A percentile compares a stretch with the other conserved stretches of the same genome.
phyloP scores from a whole-genome alignment of 2,329 filamentous ascomycete species.

The Cercospora brassicicola region DNA sequence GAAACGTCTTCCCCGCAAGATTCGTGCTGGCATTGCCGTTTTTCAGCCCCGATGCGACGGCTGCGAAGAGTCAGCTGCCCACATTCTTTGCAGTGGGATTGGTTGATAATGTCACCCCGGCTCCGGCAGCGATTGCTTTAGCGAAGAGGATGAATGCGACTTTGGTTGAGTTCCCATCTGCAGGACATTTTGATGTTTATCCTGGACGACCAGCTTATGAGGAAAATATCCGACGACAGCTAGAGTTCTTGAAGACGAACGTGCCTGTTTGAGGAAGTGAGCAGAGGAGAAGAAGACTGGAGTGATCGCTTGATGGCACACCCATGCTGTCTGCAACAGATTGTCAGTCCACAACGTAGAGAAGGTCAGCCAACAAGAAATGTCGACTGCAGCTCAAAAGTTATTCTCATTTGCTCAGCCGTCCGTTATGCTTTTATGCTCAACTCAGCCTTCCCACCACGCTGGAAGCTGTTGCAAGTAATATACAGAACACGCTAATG shows the following conservation, averaged over 20 bases:
- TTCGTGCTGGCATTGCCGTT: background rate
- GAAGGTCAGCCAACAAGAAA: background rate
- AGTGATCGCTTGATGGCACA: background rate
- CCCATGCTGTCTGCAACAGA: background rate
- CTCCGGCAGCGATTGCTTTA: background rate
- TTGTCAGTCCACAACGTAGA: background rate
- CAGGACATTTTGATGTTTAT: background rate
- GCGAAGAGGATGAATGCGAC: background rate
- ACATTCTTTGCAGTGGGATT: background rate
- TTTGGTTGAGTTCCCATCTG: background rate
- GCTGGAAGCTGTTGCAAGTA: background rate
- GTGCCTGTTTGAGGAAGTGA: background rate
- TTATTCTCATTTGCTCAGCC: background rate
- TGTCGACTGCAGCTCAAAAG: background rate
- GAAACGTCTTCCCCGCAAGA: background rate
- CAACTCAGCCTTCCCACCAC: background rate
- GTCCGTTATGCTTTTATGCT: slow-evolving; percentile 1
- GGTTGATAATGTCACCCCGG: background rate
- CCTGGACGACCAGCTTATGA: background rate
- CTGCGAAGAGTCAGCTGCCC: background rate
- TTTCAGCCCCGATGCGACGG: background rate
- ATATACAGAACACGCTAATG: slow-evolving; percentile 4
- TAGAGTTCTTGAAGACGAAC: background rate
- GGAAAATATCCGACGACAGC: background rate
- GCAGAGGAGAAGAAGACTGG: too few species aligned